Evolutionary conservation across 176 grass and related monocot species (phyloP), one percentile per base, ranked within the genome.

Genomic region (Cenchrus fungigraminus): DNA sequence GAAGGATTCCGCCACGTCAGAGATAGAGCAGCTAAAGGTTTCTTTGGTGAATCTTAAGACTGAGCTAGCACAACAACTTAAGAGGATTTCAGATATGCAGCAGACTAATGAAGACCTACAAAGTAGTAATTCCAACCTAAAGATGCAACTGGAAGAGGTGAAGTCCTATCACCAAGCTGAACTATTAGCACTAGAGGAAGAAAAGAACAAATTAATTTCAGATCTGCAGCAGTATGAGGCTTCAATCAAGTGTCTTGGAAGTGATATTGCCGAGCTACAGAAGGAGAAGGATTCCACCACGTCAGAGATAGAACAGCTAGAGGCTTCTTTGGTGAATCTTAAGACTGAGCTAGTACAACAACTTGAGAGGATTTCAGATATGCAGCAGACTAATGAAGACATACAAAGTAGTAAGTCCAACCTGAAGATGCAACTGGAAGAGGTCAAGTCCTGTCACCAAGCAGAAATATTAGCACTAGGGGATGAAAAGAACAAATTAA

Each of bases 271-370:
- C 43, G 58, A 52, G 29, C 51, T 90, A 68, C 29, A 67, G 16
- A 72, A 79, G 49, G 79, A 90, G 43, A 90, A 83, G 8, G 52
- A 74, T 62, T 51, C 50, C 22, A 10, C 53, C 0, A 22, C 11
- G 8, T 86, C 51, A 84, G 57, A 83, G 79, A 13, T 68, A 68
- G 52, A 86, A 8, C 50, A 78, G 51, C 49, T 82, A 74, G 84
- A 87, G 63, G 79, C 59, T 54, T 90, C 79, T 87, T 50, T 91
- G 64, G 82, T 88, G 34, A 84, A 89, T 62, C 72, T 86, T 84
- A 80, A 89, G 80, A 74, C 77, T 52, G 40, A 88, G 61, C 61
- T 93, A 61, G 60, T 79, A 74, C 81, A 82, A 13, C 76, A 88
- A 73, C 85, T 87, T 43, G 40, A 87, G 42, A 51, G 34, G 31